Percentiles rank a stretch among this genome's conserved stretches.
Evolutionary conservation across 139 green algal species (phyloP).

Genomic region (Picochlorum sp.): DNA sequence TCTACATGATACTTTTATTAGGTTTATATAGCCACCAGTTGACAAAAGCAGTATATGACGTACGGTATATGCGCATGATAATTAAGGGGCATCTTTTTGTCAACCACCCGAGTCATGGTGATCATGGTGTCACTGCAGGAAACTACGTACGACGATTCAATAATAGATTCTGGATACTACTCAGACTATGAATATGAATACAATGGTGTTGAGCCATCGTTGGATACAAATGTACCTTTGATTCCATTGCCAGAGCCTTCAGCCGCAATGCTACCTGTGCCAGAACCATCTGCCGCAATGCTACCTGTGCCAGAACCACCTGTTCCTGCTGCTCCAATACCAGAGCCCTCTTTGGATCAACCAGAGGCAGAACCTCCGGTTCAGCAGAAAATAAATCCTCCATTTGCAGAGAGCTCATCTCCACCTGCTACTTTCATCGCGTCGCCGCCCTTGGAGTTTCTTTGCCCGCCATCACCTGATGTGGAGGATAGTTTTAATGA

Average conservation of each 20-base stretch:
- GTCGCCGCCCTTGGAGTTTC: not conserved
- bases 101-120: too few species aligned
- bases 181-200: constrained; percentile 1
- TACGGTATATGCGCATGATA: too few species aligned
- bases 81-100: too few species aligned
- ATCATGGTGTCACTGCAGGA: too few species aligned
- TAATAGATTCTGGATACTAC: not conserved
- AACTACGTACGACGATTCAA: not conserved
- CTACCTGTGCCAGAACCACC: not conserved
- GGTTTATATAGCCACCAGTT: too few species aligned
- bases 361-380: not conserved
- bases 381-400: not conserved
- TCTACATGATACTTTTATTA: too few species aligned
- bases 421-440: not conserved
- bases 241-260: not conserved
- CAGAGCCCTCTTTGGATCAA: not conserved
- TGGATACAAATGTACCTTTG: not conserved
- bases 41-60: too few species aligned
- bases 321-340: not conserved
- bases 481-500: too few species aligned
- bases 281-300: not conserved
- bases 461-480: not conserved
- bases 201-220: not conserved
- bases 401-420: too few species aligned
- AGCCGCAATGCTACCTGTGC: too few species aligned